phyloP scores from a whole-genome alignment of 805 yeast genomes.

The Novakomyces olei region DNA sequence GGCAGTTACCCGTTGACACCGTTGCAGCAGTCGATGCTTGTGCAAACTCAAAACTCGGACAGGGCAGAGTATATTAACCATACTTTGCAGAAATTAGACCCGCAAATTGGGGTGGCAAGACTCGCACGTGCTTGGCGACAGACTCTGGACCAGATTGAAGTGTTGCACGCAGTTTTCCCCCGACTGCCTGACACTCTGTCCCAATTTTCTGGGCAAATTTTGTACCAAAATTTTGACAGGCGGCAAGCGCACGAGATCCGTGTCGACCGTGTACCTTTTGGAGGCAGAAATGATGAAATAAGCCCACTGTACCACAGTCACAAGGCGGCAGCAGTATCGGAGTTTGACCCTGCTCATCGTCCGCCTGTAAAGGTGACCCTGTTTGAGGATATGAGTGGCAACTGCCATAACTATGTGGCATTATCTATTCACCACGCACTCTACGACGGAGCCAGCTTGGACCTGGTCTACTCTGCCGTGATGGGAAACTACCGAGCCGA shows the following conservation, averaged over 20 bases:
- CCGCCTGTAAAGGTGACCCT: slow-evolving; percentile 1
- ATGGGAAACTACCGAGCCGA: too few species aligned
- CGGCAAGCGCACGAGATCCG: not conserved
- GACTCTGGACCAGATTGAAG: slow-evolving; percentile 3
- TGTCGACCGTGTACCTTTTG: not conserved
- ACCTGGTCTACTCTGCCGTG: not conserved
- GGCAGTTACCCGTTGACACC: slow-evolving; percentile 8
- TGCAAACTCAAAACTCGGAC: slow-evolving; percentile 8
- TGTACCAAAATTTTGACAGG: not conserved
- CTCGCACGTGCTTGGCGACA: slow-evolving; percentile 7
- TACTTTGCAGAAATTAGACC: not conserved
- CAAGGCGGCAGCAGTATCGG: not conserved
- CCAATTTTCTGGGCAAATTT: slow-evolving; percentile 9
- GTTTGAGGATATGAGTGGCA: not conserved
- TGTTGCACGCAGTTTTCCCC: slow-evolving; percentile 9
- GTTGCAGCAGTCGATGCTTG: slow-evolving; percentile 10
- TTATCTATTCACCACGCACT: slow-evolving; percentile 12
- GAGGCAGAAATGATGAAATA: too few species aligned
- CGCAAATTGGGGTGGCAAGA: slow-evolving; percentile 2
- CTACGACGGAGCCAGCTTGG: slow-evolving; percentile 13
- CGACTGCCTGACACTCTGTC: slow-evolving; percentile 1
- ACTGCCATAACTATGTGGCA: slow-evolving; percentile 1
- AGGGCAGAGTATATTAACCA: too few species aligned
- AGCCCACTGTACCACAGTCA: too few species aligned
- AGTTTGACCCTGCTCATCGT: slow-evolving; percentile 2